These are phyloP conservation scores for Arctium lappa DNA, from an alignment of 129 eudicot genomes.

Conservation along the genomic window DNA sequence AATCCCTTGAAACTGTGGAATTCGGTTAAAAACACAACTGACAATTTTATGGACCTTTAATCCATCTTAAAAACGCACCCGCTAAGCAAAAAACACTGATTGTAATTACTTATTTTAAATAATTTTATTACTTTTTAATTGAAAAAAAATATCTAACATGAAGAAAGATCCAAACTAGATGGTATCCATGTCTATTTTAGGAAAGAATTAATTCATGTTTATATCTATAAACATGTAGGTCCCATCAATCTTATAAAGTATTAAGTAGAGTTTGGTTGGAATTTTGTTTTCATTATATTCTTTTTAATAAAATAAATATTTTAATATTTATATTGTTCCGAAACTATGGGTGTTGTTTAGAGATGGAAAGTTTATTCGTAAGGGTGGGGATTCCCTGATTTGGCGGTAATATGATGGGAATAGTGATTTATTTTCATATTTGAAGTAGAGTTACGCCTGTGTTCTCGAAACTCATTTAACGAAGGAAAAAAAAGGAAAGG, in stretches of 20 bases:
- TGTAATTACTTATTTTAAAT: neutral
- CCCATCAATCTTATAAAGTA: neutral
- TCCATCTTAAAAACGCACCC: no score
- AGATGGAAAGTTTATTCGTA: no score
- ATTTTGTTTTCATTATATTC: neutral
- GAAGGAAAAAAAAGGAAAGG: no score
- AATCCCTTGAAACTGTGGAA: no score
- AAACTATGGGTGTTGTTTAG: neutral
- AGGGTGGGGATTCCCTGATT: no score
- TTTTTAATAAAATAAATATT: neutral
- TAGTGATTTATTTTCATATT: no score
- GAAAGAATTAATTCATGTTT: constrained; percentile 14
- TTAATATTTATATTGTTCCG: neutral
- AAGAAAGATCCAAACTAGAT: constrained; percentile 6
- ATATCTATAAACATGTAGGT: neutral
- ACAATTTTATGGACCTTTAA: no score
- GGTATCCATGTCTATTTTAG: neutral
- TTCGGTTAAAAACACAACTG: no score
- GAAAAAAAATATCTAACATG: neutral
- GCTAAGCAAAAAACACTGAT: neutral
- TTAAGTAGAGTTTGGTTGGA: constrained; percentile 5
- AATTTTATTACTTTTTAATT: neutral
- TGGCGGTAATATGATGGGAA: no score
- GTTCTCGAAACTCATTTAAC: no score
- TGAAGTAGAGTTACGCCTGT: no score